phyloP scores from a whole-genome alignment of 441 rosid genomes.

The Corymbia citriodora region DNA sequence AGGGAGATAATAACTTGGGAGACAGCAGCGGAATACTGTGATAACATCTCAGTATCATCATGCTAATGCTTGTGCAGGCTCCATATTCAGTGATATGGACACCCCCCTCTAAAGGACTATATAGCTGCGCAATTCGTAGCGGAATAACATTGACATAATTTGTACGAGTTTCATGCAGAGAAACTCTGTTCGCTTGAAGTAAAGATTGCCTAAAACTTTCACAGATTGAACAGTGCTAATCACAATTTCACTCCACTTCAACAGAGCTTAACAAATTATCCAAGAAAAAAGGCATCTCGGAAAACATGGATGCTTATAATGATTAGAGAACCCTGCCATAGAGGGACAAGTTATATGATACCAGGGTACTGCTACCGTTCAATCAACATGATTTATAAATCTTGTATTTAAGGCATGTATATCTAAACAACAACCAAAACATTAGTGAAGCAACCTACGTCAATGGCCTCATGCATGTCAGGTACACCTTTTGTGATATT shows the following conservation, averaged over 20 bases:
- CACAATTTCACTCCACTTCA: background rate
- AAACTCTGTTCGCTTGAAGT: background rate
- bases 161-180: background rate
- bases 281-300: background rate
- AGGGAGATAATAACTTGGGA: background rate
- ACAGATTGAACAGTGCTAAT: background rate
- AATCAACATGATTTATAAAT: background rate
- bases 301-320: background rate
- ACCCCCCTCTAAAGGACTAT: background rate
- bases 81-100: background rate
- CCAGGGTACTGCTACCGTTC: background rate
- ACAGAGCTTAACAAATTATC: background rate
- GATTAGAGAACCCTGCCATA: background rate
- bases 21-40: background rate
- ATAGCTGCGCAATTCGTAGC: background rate
- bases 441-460: conserved; percentile 40
- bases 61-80: background rate
- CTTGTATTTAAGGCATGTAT: background rate
- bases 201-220: background rate
- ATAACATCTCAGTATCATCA: background rate
- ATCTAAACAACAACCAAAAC: background rate
- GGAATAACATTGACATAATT: background rate
- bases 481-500: conserved; percentile 76
- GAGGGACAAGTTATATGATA: background rate
- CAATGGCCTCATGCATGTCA: conserved; percentile 86